phyloP scores from a whole-genome alignment of 371 early-diverging fungal species.

The Zopfochytrium polystomum region DNA sequence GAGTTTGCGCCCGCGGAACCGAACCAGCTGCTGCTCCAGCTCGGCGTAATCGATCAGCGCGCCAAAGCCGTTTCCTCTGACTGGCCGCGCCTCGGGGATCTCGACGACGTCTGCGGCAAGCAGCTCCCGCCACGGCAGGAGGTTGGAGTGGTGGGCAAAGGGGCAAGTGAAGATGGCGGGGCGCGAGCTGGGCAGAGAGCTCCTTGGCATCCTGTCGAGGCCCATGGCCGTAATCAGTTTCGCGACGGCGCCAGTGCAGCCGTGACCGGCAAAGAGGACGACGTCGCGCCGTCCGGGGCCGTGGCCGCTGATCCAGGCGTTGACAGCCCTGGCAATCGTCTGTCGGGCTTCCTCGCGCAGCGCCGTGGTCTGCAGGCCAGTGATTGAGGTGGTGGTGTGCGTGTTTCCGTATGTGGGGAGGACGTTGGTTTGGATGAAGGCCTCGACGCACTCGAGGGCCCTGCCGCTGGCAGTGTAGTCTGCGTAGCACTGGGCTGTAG shows the following conservation, averaged over 20 bases:
- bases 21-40: neutral
- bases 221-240: neutral
- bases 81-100: neutral
- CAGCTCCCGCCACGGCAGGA: conserved; percentile 18
- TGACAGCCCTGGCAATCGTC: neutral
- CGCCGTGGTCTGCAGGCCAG: conserved; percentile 6
- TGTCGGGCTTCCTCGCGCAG: conserved; percentile 4
- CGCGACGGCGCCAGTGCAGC: conserved; percentile 3
- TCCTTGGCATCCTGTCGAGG: neutral
- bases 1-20: neutral
- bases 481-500: conserved; percentile 5
- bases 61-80: too few species aligned
- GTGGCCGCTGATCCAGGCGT: neutral
- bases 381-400: conserved; percentile 9
- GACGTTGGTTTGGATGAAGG: neutral
- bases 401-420: conserved; percentile 19
- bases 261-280: conserved; percentile 11
- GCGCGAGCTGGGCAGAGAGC: neutral
- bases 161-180: conserved; percentile 10
- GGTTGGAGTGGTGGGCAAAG: conserved; percentile 18
- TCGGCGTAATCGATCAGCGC: neutral
- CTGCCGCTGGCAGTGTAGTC: conserved; percentile 22
- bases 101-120: conserved; percentile 7
- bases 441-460: conserved; percentile 15
- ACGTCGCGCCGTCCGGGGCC: conserved; percentile 9